phyloP scores from a whole-genome alignment of 805 yeast species.

The Candida piceae region DNA sequence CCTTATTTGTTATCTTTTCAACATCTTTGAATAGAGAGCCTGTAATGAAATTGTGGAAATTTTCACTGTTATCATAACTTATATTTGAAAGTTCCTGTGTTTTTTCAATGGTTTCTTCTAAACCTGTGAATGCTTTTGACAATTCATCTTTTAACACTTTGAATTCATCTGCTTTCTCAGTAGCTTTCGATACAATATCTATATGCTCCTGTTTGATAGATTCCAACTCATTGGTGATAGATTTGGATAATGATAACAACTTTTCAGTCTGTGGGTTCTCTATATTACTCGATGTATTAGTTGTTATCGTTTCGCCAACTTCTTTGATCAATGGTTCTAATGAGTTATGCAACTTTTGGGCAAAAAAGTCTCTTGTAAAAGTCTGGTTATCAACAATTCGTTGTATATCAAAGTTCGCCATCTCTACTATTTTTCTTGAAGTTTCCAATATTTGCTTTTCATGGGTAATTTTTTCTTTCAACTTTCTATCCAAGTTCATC shows the following conservation, averaged over 20 bases:
- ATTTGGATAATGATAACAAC: no score
- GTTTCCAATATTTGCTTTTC: conserved; percentile 10
- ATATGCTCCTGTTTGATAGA: conserved; percentile 7
- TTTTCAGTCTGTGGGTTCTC: no score
- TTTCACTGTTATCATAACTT: conserved; percentile 3
- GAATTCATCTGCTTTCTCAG: conserved; percentile 11
- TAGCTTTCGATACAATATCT: conserved; percentile 1
- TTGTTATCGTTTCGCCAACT: conserved; percentile 4
- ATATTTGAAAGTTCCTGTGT: neutral
- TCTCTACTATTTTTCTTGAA: conserved; percentile 20
- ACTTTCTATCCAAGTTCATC: conserved; percentile 28
- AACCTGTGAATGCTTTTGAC: neutral
- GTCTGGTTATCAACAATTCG: conserved; percentile 18
- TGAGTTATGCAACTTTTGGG: conserved; percentile 10
- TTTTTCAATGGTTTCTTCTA: neutral
- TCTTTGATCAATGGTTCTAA: conserved; percentile 12
- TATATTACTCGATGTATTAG: no score
- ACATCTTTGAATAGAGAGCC: conserved; percentile 3
- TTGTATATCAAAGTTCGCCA: conserved; percentile 25
- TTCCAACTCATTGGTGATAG: conserved; percentile 1
- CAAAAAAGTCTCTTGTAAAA: conserved; percentile 11
- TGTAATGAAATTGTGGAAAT: conserved; percentile 8
- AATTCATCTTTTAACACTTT: conserved; percentile 7
- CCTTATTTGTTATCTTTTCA: conserved; percentile 1
- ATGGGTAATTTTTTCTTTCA: conserved; percentile 19